Base-by-base conservation (phyloP, 2,329 filamentous ascomycete genomes). In the Aureobasidium sp. region DNA sequence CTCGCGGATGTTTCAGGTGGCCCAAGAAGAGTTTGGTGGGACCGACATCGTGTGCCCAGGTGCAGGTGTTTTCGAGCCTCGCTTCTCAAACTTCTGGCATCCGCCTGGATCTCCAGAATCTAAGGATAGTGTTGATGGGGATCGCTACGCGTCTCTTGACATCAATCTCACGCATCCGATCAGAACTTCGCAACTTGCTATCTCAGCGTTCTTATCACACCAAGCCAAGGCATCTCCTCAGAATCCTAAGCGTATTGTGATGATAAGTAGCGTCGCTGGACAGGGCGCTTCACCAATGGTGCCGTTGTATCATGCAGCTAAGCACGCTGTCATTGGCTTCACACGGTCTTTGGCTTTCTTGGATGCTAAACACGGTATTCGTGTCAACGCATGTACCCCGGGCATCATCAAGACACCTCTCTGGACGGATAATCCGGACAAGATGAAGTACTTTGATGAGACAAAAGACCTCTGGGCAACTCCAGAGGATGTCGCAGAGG, bases 351-450 rank as follows among this genome's bases (percentile, higher is more conserved):
- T 86, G 15, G 78, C 72, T 0, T 69, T 73, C 1, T 75, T 86
- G 7, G 82, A 84, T 29, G 59, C 71, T 1, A 67, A 67, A 1
- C 66, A 81, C 30, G 81, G 80, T 0, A 83, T 86, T 57, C 73
- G 83, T 0, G 82, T 86, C 16, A 84, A 83, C 25, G 82, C 78
- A 5, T 83, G 86, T 2, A 82, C 83, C 15, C 84, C 84, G 0
- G 84, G 83, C 0, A 71, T 85, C 1, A 83, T 86, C 66, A 83
- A 79, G 64, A 86, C 84, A 10, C 84, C 84, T 8, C 71, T 86
- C 6, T 86, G 82, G 82, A 83, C 78, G 0, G 83, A 86, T 3
- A 77, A 85, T 65, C 81, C 82, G 0, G 83, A 86, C 69, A 86
- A 86, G 68, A 55, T 84, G 66, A 74, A 74, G 62, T 78, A 81